Base-by-base conservation (phyloP, 179 eudicot species). In the Spergularia azorica region DNA sequence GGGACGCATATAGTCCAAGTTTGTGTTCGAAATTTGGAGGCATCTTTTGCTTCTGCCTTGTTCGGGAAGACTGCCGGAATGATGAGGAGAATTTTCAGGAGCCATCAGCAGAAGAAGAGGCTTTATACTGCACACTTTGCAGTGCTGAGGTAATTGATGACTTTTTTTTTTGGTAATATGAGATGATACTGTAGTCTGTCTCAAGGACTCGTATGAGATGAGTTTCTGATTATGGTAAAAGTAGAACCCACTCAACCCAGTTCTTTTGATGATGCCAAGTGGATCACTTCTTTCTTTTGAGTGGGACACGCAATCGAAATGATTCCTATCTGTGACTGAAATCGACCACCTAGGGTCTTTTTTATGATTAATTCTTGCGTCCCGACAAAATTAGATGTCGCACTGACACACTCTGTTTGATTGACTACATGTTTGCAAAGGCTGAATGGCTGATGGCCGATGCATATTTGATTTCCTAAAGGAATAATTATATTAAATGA, bases 101-200 rank as follows among this genome's bases (percentile, higher is more conserved):
- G 60, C 70, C 79, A 52, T 78, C 86, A 51, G 75, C 80, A 57
- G 88, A 83, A 63, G 86, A 85, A 75, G 86, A 85, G 69, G 88
- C 86, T 78, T 80, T 85, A 70, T 85, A 80, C 68, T 85, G 86
- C 71, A 85, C 88, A n/a, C 62, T 85, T 55, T 85, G 88, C 76
- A 85, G 83, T 72, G 86, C 86, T 72, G 86, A 85, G 88, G 88
- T 85, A 80, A 7, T 59, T 43, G 46, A 70, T 64, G 20, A 56
- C 17, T n/a, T n/a, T 46, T 63, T 66, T 36, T n/a, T n/a, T 6
- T 58, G 14, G 65, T 50, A 13, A 46, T 64, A 39, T 41, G 55
- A 39, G 76, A 63, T 71, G 32, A 0, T 26, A 26, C 32, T 26
- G 32, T 26, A 26, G 32, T 26, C 32, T 26, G 32, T 0, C 1